Base-by-base conservation (phyloP, 495 filamentous ascomycete species). In the Aspergillus saccharolyticus region DNA sequence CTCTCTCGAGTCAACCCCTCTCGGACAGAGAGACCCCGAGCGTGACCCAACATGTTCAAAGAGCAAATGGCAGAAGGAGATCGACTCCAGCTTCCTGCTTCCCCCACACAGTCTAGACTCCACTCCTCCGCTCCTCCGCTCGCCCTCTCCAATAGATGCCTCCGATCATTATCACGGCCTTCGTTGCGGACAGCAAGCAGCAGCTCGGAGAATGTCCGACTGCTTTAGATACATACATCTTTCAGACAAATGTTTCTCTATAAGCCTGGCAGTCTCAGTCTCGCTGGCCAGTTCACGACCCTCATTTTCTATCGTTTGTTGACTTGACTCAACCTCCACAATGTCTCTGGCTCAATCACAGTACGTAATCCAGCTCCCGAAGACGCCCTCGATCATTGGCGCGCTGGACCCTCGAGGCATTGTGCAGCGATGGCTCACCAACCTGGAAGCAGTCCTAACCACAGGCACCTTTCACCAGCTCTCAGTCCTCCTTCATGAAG, bases 401-500 rank as follows among this genome's bases (percentile, higher is more conserved):
- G 30, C 61, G 42, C 21, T 61, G 16, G 66, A 76, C 1, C 58
- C 69, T 0, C 60, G 62, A 18, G 48, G 57, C 9, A 64, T 74
- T 25, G 63, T 69, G n/a, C 69, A 73, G 42, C 62, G 69, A 70
- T 76, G 73, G 73, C 57, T 76, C 45, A 65, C 65, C n/a, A 57
- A 55, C 14, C 53, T 76, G 2, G 56, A 70, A 43, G 33, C 48
- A 10, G 59, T 67, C 9, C 63, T 75, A 0, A 55, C 64, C 19
- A 56, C 46, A 3, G 61, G 62, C 8, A 55, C 61, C 8, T 62
- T 47, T 2, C 28, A 65, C 6, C 47, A 63, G 2, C 46, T 71
- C 2, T 22, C 54, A 9, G 20, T 49, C 0, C 57, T 87, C 5
- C 87, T 88, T 62, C 67, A 83, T 16, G 64, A 73, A 4, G 74